phyloP scores from a whole-genome alignment of 2,329 filamentous ascomycete genomes.

The Chrysoporthe cubensis region DNA sequence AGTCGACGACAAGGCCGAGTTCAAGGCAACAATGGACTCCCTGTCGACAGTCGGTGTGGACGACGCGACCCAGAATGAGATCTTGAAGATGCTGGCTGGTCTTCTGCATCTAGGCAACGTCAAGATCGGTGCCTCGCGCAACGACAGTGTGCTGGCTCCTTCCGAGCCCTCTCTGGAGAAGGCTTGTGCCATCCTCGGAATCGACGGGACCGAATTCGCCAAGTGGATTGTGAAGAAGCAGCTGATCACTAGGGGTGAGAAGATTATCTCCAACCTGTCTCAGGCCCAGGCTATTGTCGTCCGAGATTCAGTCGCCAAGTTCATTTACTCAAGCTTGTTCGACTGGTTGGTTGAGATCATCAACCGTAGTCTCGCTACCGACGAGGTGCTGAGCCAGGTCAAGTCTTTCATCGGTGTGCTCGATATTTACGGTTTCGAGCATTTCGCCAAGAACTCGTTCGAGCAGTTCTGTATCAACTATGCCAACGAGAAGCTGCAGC shows the following conservation, averaged over 20 bases:
- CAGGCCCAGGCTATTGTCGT: conserved; percentile 94
- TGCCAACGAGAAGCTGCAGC: conserved; percentile 97
- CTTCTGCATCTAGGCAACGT: conserved; percentile 94
- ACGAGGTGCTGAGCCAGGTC: conserved; percentile 81
- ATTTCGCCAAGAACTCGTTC: conserved; percentile 99
- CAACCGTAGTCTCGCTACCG: conserved; percentile 86
- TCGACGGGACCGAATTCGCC: conserved; percentile 83
- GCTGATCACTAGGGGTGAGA: conserved; percentile 92
- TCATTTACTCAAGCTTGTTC: conserved; percentile 96
- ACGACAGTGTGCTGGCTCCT: conserved; percentile 80
- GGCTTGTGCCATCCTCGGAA: conserved; percentile 84
- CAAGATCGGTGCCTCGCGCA: conserved; percentile 89
- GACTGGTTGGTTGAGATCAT: conserved; percentile 99
- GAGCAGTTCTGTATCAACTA: conserved; percentile 99
- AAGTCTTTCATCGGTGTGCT: conserved; percentile 94
- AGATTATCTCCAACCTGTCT: conserved; percentile 94
- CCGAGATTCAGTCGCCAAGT: conserved; percentile 96
- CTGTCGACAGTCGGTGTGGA: conserved; percentile 85
- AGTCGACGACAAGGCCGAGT: conserved; percentile 94
- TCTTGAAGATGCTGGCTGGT: conserved; percentile 89
- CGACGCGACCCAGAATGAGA: conserved; percentile 73
- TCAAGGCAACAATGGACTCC: conserved; percentile 83
- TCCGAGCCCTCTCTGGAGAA: conserved; percentile 81
- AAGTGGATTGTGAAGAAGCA: conserved; percentile 99
- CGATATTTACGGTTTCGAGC: conserved; percentile 99